A percentile compares a stretch with the other conserved stretches of the same genome.
Evolutionary conservation across 2,329 filamentous ascomycete species (phyloP).

Genomic region (Phyllosticta paracitricarpa): DNA sequence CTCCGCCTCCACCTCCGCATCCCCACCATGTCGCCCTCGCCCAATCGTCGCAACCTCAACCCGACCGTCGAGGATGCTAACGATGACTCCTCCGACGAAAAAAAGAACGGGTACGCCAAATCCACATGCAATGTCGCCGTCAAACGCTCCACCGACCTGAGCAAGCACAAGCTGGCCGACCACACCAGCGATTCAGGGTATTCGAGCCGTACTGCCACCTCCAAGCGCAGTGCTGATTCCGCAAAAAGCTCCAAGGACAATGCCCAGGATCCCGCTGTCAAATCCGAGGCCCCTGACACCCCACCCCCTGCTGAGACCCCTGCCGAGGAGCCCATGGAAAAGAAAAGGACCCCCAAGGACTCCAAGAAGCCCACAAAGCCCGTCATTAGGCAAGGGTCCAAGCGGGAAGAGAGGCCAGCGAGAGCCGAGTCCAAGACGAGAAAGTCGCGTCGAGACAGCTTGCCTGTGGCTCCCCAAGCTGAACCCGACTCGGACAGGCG

Average conservation of each 20-base stretch:
- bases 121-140: constrained; percentile 39
- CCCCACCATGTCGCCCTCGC: background rate
- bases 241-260: constrained; percentile 27
- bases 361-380: constrained; percentile 4
- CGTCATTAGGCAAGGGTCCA: background rate
- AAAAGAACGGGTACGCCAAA: background rate
- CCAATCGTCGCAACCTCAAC: background rate
- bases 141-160: constrained; percentile 34
- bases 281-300: background rate
- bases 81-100: constrained; percentile 1
- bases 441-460: constrained; percentile 5
- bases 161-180: constrained; percentile 29
- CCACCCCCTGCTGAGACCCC: background rate
- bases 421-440: background rate
- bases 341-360: constrained; percentile 1
- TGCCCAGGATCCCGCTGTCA: constrained; percentile 2
- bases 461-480: background rate
- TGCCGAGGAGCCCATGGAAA: background rate
- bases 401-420: background rate
- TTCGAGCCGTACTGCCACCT: constrained; percentile 48
- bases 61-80: background rate
- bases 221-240: constrained; percentile 42
- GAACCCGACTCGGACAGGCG: background rate
- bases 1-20: background rate
- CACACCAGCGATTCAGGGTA: constrained; percentile 52